Conservation (phyloP, 306 rosid genomes). For the Begonia peltatifolia region DNA sequence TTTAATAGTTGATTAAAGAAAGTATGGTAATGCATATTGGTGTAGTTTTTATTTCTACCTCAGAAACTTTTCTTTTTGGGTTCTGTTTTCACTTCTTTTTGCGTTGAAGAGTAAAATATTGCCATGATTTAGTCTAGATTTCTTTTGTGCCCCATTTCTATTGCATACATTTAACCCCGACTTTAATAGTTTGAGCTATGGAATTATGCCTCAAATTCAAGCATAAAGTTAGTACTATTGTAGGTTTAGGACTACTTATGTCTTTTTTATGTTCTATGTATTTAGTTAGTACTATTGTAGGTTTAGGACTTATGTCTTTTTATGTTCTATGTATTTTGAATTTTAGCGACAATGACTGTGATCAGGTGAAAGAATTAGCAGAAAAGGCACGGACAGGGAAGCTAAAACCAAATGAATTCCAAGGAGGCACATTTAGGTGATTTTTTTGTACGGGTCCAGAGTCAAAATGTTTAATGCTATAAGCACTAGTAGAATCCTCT, state of each 20-base stretch:
- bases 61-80: slow-evolving; percentile 3
- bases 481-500: no score
- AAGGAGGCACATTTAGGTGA: slow-evolving; percentile 96
- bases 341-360: slow-evolving; percentile 1
- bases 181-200: no score
- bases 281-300: no score
- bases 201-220: neutral
- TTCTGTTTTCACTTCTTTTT: neutral
- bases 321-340: neutral
- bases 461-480: no score
- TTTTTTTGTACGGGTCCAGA: slow-evolving; percentile 1
- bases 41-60: slow-evolving; percentile 2
- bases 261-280: neutral
- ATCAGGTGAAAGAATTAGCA: slow-evolving; percentile 82
- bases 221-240: neutral
- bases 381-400: slow-evolving; percentile 83
- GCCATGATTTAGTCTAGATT: no score
- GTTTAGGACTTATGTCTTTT: slow-evolving; percentile 2
- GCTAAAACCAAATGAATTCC: slow-evolving; percentile 84
- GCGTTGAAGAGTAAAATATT: no score
- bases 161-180: no score
- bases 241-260: neutral
- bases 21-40: neutral
- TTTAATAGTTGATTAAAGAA: no score
- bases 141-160: no score